Evolutionary conservation across 805 yeast genomes (phyloP), one percentile per base, ranked within the genome.

Genomic region (Yamadazyma laniorum): DNA sequence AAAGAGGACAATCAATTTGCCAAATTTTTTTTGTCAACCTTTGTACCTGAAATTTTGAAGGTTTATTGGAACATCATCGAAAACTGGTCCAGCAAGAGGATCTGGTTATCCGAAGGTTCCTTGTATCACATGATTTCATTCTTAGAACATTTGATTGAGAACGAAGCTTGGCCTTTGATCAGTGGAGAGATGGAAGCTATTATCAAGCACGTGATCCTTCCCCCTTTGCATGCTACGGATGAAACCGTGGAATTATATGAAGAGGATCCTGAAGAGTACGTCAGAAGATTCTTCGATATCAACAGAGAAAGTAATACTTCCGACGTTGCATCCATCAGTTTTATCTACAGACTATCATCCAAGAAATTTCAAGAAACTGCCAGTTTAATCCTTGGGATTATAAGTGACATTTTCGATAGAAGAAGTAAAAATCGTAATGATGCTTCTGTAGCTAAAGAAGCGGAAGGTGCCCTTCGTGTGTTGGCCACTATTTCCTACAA

Each of bases 281-380:
- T 66, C 40, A 56, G 74, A 52, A 51, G 73, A 38, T 69, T 55
- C 40, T 68, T 67, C 41, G 73, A 69, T 56, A 63, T 79, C 29
- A 69, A 67, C 47, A 60, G 73, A 40, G 79, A 72, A 39, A 59
- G 61, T 22, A 70, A 66, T 26, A 72, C 72, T 22, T 64, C 79
- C 4, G 79, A 74, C 44, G 65, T 69, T 25, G 79, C 79, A 1
- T 66, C 78, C 5, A 64, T 68, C 35, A 71, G 72, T 51, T 74
- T 75, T 42, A 47, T 72, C 25, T 70, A 56, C 52, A 50, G 68
- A 26, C 52, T 72, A 43, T 52, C 65, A 6, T 48, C 61, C 17
- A 60, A 59, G 29, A 61, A 61, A 44, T 65, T 66, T 44, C 70
- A 74, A 53, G 77, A 55, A 12, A 55, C 65, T 18, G 48, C 54